Evolutionary conservation across 1,284 basidiomycete genomes (phyloP).

Genomic region (Ceratobasidium sp.): DNA sequence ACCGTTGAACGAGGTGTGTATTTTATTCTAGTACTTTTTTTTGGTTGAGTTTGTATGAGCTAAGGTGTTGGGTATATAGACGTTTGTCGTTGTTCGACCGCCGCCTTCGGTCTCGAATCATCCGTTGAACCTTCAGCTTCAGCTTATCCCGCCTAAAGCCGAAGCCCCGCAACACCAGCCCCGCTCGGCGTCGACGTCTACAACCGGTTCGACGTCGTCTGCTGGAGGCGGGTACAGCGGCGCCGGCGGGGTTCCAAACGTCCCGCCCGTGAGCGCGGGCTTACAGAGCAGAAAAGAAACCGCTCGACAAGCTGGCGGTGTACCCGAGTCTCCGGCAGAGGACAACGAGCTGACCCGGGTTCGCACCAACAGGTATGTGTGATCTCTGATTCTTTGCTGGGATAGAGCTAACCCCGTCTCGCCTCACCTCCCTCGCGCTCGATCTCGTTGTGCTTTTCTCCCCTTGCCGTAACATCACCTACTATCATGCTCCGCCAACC

Average conservation of each 20-base stretch:
- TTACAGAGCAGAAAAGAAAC: constrained; percentile 13
- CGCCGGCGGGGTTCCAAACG: constrained; percentile 31
- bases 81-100: constrained; percentile 86
- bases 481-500: too few species aligned
- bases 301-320: not conserved
- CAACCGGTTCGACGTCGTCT: constrained; percentile 37
- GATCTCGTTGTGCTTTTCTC: too few species aligned
- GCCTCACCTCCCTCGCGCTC: not conserved
- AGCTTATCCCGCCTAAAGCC: constrained; percentile 74
- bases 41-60: not conserved
- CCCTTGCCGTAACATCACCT: too few species aligned
- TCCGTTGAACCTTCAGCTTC: constrained; percentile 92
- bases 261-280: constrained; percentile 28
- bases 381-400: too few species aligned
- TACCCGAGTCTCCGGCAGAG: constrained; percentile 7
- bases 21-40: not conserved
- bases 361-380: not conserved
- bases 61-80: constrained; percentile 63
- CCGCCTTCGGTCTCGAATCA: constrained; percentile 87
- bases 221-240: constrained; percentile 16
- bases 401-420: constrained; percentile 8
- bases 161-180: constrained; percentile 49
- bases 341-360: constrained; percentile 27
- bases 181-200: constrained; percentile 43
- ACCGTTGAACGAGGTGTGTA: constrained; percentile 38